Percentiles rank a stretch among this genome's conserved stretches.
Evolutionary conservation across 2,329 filamentous ascomycete genomes (phyloP).

Genomic region (Colletotrichum theobromicola): DNA sequence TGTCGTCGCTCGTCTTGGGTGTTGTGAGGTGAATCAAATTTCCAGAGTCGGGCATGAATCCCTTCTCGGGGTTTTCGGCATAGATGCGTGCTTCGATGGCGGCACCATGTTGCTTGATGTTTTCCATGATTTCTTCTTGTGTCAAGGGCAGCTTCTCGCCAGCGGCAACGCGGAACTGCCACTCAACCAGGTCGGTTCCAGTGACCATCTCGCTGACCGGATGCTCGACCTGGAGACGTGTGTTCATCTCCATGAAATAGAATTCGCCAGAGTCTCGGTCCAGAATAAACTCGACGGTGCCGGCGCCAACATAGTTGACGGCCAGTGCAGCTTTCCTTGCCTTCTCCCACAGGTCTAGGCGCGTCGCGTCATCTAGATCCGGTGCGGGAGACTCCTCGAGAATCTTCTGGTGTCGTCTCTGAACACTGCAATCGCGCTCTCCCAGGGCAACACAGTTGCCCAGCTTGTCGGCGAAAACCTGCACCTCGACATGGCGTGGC

Average conservation of each 20-base stretch:
- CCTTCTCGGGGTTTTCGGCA: conserved; percentile 89
- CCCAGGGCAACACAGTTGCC: conserved; percentile 84
- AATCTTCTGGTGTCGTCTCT: conserved; percentile 88
- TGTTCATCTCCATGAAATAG: conserved; percentile 86
- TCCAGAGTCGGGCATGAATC: conserved; percentile 94
- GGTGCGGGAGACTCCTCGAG: conserved; percentile 89
- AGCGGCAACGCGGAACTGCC: conserved; percentile 83
- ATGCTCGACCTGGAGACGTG: conserved; percentile 93
- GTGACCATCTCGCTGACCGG: conserved; percentile 82
- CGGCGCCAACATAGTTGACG: conserved; percentile 86
- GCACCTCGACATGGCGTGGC: conserved; percentile 86
- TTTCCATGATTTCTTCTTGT: conserved; percentile 70
- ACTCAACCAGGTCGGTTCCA: conserved; percentile 81
- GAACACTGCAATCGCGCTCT: conserved; percentile 87
- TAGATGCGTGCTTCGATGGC: conserved; percentile 97
- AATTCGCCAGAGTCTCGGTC: conserved; percentile 83
- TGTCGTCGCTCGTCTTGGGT: conserved; percentile 70
- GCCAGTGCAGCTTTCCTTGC: conserved; percentile 71
- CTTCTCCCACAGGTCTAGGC: conserved; percentile 70
- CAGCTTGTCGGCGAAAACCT: conserved; percentile 84
- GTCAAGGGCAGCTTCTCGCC: conserved; percentile 62
- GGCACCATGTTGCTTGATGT: conserved; percentile 78
- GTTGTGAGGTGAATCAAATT: conserved; percentile 83
- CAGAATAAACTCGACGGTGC: conserved; percentile 90
- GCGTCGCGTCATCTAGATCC: conserved; percentile 60